Evolutionary conservation across 202 grass and related monocot genomes (phyloP), one percentile per base, ranked within the genome.

Genomic region (Hordeum pubiflorum): DNA sequence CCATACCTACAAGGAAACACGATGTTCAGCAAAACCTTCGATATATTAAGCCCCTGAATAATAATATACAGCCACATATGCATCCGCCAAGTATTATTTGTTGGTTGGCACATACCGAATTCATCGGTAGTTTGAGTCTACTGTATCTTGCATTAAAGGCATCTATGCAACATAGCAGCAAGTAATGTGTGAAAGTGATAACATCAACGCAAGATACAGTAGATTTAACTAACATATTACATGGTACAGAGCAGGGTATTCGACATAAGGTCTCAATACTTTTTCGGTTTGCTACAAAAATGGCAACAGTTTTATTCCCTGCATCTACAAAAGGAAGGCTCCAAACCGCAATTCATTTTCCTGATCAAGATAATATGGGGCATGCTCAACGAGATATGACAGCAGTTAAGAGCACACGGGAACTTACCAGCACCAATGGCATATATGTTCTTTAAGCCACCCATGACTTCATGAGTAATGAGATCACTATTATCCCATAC

Each of bases 381-480:
- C 13, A 13, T 18, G 39, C 7, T 15, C 3, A 57, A 43, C 22
- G 57, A 41, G 58, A 55, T 37, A 69, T 21, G 39, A 71, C 2
- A 34, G 1, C 27, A 44, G 17, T 24, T 37, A 63, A 17, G 23
- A 60, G 41, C n/a, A 46, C 14, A 83, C 44, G 18, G 17, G 71
- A 78, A 84, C 69, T 83, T 92, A 97, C 94, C 94, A 76, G 94
- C 94, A 41, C 94, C 94, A 68, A 97, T 97, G 74, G 94, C 94
- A 76, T 97, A 94, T 61, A 97, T 84, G 39, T 97, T 97, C 92
- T 97, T 97, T 69, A 97, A 82, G 11, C 91, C 94, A 7, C 94
- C 94, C 94, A 97, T 97, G 66, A 97, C 89, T 89, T 97, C 94
- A 82, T 97, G 91, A 72, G 94, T 97, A 50, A 97, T 68, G n/a